Percentiles rank a stretch among this genome's conserved stretches.
These are phyloP conservation scores for Aegilops longissima DNA, from an alignment of 176 grass and related monocot species.

Conservation along the genomic window DNA sequence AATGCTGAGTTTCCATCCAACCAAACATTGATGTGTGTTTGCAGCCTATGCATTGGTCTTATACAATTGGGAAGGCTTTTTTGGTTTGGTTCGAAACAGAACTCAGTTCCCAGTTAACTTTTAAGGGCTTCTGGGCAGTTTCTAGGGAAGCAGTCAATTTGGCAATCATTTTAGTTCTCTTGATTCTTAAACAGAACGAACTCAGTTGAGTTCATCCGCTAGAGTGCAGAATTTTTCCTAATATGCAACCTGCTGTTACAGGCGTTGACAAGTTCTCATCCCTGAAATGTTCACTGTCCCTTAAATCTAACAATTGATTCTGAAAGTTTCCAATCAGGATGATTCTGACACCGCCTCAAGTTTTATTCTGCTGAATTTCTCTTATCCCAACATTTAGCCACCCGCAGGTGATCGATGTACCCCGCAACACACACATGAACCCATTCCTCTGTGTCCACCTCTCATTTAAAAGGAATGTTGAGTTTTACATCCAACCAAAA, in stretches of 20 bases:
- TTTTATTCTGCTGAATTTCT: not conserved
- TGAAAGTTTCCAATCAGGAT: not conserved
- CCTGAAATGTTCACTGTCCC: not conserved
- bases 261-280: not conserved
- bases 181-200: not conserved
- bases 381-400: not conserved
- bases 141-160: no score
- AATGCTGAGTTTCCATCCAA: no score
- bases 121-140: no score
- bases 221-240: not conserved
- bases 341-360: not conserved
- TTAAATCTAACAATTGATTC: not conserved
- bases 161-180: not conserved
- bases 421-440: not conserved
- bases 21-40: no score
- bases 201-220: not conserved
- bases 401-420: not conserved
- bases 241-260: not conserved
- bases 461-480: not conserved
- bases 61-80: no score
- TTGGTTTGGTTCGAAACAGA: no score
- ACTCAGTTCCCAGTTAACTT: no score
- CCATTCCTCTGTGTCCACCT: not conserved
- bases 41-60: no score
- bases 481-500: not conserved